Base-by-base conservation (phyloP, 1,284 basidiomycete genomes). In the Bjerkandera adusta region DNA sequence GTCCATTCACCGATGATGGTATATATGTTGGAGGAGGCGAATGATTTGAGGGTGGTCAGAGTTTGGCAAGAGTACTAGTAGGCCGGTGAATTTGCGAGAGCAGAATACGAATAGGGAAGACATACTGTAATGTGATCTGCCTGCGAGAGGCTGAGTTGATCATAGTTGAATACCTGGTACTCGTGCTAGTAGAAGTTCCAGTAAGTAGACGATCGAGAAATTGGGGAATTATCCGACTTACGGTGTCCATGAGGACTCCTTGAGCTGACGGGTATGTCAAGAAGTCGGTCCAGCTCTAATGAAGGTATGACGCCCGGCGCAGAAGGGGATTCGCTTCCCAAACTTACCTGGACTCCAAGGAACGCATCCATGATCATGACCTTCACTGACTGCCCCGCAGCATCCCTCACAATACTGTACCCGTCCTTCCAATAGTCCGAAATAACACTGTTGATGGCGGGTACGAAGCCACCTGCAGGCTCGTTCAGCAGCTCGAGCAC, bases 281-380 rank as follows among this genome's bases (percentile, higher is more conserved):
- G 62, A 85, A 86, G 47, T 74, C 69, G 22, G 70, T 65, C 85
- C 85, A 90, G 47, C 65, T 76, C 70, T 84, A 53, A 29, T 32
- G 35, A 36, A 10, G 22, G 27, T 36, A 22, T 38, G 4, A 15
- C n/a, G n/a, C n/a, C n/a, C 11, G 10, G 16, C 16, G 16, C 38
- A 36, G 21, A n/a, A 16, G 11, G 16, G 20, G 4, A 42, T 36
- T 11, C 22, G 30, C 32, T 32, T 8, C 3, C 29, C 16, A 11
- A 15, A 58, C 68, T 29, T 53, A 79, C 77, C 48, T 68, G 60
- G 3, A 89, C 75, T 5, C 77, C 79, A 35, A 83, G 66, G 62
- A 91, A 90, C 2, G 77, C 85, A 62, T 90, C 87, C 13, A 83
- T 83, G 54, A 90, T 83, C 72, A 86, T 83, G 20, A 86, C 72